phyloP scores from a whole-genome alignment of 176 grass and related monocot species.

The Oryza coarctata region DNA sequence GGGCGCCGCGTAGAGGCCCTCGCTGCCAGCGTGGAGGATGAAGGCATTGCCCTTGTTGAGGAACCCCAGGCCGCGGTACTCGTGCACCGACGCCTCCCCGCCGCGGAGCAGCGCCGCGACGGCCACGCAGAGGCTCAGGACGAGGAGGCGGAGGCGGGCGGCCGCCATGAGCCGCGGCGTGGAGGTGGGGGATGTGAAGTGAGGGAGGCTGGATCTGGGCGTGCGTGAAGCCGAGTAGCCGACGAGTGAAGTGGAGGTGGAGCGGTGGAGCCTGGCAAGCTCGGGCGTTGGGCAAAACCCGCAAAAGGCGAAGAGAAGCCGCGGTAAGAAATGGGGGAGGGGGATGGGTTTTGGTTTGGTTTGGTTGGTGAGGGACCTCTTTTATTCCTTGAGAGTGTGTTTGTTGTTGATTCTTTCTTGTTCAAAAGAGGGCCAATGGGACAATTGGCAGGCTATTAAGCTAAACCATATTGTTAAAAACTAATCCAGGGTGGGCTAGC shows the following conservation, averaged over 20 bases:
- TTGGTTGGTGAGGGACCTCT: background rate
- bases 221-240: slow-evolving; percentile 5
- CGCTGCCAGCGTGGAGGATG: slow-evolving; percentile 88
- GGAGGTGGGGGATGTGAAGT: background rate
- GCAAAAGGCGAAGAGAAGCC: slow-evolving; percentile 23
- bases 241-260: slow-evolving; percentile 14
- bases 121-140: slow-evolving; percentile 14
- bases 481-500: background rate
- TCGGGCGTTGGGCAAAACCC: slow-evolving; percentile 24
- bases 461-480: background rate
- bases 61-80: slow-evolving; percentile 71
- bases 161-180: slow-evolving; percentile 33
- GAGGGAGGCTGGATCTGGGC: slow-evolving; percentile 59
- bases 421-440: slow-evolving; percentile 21
- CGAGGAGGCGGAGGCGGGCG: slow-evolving; percentile 1
- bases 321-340: slow-evolving; percentile 5
- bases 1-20: slow-evolving; percentile 75
- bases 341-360: background rate
- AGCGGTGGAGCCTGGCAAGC: too few relatives aligned
- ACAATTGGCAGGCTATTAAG: background rate
- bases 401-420: background rate
- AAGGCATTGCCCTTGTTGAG: slow-evolving; percentile 88
- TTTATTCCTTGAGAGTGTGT: slow-evolving; percentile 10
- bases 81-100: slow-evolving; percentile 84
- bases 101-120: slow-evolving; percentile 15